Evolutionary conservation across 2,329 filamentous ascomycete genomes (phyloP).

Genomic region (Ceratocystis harringtonii): DNA sequence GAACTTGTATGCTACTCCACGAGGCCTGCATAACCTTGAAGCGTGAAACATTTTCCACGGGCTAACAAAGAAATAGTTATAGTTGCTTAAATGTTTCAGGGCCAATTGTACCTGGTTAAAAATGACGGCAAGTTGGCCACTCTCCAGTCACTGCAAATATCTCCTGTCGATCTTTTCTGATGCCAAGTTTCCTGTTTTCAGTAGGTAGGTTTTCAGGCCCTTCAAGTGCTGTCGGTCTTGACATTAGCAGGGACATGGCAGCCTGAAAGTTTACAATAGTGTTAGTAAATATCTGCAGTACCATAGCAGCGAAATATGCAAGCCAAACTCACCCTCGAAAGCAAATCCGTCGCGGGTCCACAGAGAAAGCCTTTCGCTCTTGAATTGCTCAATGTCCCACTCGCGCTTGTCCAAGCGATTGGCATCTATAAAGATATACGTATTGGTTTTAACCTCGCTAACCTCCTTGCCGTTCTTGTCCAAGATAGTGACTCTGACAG

Average conservation of each 20-base stretch:
- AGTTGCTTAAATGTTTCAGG: not conserved
- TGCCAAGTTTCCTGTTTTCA: not conserved
- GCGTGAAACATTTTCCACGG: not conserved
- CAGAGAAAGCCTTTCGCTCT: constrained; percentile 49
- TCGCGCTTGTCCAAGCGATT: constrained; percentile 51
- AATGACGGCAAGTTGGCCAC: not conserved
- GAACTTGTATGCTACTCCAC: not conserved
- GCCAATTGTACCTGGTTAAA: not conserved
- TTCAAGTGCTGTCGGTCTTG: not conserved
- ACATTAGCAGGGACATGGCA: constrained; percentile 8
- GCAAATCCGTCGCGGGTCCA: constrained; percentile 34
- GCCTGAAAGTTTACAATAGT: not conserved
- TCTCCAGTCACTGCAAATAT: not conserved
- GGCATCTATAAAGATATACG: constrained; percentile 47
- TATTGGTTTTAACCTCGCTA: constrained; percentile 38
- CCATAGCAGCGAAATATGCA: not conserved
- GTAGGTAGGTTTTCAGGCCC: not conserved
- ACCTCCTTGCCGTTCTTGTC: constrained; percentile 28
- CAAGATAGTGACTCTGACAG: constrained; percentile 39
- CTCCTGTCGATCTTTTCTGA: not conserved
- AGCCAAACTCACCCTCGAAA: constrained; percentile 10
- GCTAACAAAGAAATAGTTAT: not conserved
- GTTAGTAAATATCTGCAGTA: not conserved
- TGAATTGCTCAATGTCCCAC: constrained; percentile 82
- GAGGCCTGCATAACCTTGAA: not conserved